phyloP scores from a whole-genome alignment of 78 protist genomes.

The Dictyostelium brefeldianum region DNA sequence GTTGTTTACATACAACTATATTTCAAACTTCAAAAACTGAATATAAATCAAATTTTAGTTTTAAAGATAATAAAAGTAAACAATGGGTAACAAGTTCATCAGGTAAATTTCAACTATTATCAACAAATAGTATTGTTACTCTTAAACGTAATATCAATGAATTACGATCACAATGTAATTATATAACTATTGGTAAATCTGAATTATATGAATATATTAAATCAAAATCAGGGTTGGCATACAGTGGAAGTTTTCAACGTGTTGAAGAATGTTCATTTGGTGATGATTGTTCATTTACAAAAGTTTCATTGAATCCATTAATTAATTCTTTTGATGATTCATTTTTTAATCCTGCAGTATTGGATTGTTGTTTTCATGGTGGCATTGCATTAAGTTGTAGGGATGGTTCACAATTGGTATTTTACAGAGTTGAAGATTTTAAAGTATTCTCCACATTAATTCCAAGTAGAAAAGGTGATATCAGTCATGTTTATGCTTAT shows the following conservation, averaged over 20 bases:
- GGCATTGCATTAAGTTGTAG: neutral
- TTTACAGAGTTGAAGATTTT: constrained; percentile 32
- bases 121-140: neutral
- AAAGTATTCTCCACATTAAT: constrained; percentile 13
- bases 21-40: neutral
- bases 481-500: neutral
- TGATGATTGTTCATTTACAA: constrained; percentile 4
- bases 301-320: neutral
- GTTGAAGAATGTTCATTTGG: constrained; percentile 10
- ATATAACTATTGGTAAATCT: neutral
- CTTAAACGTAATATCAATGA: neutral
- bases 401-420: constrained; percentile 6
- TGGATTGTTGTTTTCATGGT: constrained; percentile 43
- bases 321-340: neutral
- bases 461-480: neutral
- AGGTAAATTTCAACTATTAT: neutral
- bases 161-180: constrained; percentile 1
- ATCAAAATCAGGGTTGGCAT: neutral
- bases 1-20: neutral
- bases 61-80: constrained; percentile 2
- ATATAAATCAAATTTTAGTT: neutral
- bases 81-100: neutral
- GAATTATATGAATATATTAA: neutral
- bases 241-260: neutral
- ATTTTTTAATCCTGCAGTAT: constrained; percentile 29